phyloP scores from a whole-genome alignment of 768 basidiomycete genomes.

The Termitomyces sp. region DNA sequence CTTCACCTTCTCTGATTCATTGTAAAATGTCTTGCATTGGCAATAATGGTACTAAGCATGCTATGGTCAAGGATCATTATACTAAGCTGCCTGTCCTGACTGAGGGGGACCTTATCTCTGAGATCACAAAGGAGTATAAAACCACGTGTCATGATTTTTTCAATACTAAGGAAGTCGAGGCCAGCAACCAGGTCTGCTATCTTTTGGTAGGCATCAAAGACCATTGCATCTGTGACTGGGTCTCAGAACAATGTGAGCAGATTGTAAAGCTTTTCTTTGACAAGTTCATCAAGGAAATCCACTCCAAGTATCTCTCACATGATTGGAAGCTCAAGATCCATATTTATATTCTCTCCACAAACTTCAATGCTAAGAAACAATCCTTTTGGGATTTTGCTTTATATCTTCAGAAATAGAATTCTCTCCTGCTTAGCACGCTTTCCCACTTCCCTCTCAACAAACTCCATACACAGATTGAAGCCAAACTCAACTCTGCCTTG shows the following conservation, averaged over 20 bases:
- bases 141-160: neutral
- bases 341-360: neutral
- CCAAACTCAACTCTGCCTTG: too few species aligned
- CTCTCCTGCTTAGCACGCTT: neutral
- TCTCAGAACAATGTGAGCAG: neutral
- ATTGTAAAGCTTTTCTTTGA: conserved; percentile 9
- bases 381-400: conserved; percentile 7
- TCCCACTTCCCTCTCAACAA: too few species aligned
- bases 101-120: conserved; percentile 7
- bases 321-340: conserved; percentile 15
- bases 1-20: neutral
- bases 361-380: neutral
- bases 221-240: conserved; percentile 6
- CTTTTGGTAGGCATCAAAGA: conserved; percentile 1
- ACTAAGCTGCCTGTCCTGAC: conserved; percentile 3
- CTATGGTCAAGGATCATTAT: neutral
- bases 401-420: neutral
- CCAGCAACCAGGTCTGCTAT: neutral
- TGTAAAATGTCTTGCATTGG: neutral
- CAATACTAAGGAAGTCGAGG: neutral
- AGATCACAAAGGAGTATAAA: neutral
- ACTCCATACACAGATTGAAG: too few species aligned
- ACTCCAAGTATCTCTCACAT: conserved; percentile 6
- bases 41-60: neutral
- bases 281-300: conserved; percentile 11